Evolutionary conservation across 2,329 filamentous ascomycete genomes (phyloP), one percentile per base, ranked within the genome.

Genomic region (Mariannaea sp.): DNA sequence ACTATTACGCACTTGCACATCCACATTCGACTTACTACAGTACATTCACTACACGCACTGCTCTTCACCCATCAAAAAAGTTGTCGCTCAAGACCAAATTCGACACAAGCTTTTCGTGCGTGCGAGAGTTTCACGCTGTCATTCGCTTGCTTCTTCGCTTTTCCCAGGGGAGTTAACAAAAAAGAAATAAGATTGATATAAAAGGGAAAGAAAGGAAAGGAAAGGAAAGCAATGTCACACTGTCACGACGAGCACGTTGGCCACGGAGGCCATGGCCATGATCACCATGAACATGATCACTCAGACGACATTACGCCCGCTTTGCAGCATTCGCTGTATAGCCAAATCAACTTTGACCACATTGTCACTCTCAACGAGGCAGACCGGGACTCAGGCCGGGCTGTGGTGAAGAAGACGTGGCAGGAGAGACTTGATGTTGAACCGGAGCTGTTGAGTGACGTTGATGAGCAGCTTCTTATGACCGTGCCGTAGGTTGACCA

Each of bases 381-480:
- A 9, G 71, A 74, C 12, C 75, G 84, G 7, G 83, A 86, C 54
- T 82, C 86, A 1, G 94, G 92, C 14, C 82, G 83, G 61, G 83
- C 82, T 1, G 82, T 97, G 24, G 84, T 95, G 29, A 86, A 91
- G 75, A 99, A 99, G 80, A 90, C 92, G 50, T 99, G 92, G 92
- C 82, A 83, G 5, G 87, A 97, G 73, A 80, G 94, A 49, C 72
- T 97, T 55, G 73, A 84, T 13, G 71, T 80, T 3, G 76, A 84
- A 64, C 90, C 92, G 0, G 89, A 95, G 74, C 80, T 99, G 24
- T 83, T 82, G 65, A 96, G 91, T 68, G 90, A 95, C 69, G 86
- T 87, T 0, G 94, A 97, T 70, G 92, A 96, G 77, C 92, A 99
- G 76, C 74, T 99, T n/a, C 77, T 99, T 50, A 90, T 99, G 80